A percentile compares a stretch with the other conserved stretches of the same genome.
Evolutionary conservation across 1,139 yeast genomes (phyloP).

Genomic region (Sporopachydermia cereana): DNA sequence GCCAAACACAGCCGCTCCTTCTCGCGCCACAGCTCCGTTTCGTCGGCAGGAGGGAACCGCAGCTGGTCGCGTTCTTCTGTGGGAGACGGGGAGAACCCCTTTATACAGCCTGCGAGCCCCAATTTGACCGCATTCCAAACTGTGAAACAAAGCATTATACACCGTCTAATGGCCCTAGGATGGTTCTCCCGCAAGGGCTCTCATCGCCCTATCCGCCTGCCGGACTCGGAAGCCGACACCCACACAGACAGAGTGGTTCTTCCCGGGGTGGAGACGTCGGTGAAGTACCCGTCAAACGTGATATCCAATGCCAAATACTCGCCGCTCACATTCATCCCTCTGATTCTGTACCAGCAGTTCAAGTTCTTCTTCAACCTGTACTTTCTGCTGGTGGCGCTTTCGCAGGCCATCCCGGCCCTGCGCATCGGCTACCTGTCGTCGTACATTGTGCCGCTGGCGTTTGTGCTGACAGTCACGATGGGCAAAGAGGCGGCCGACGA

Average conservation of each 20-base stretch:
- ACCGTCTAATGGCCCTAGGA: not conserved
- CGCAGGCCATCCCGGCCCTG: constrained; percentile 85
- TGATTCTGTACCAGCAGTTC: constrained; percentile 88
- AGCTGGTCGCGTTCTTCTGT: not conserved
- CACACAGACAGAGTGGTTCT: not conserved
- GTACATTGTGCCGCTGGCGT: constrained; percentile 86
- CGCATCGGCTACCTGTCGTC: constrained; percentile 91
- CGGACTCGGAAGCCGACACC: not conserved
- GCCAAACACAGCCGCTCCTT: not conserved
- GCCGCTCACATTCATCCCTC: constrained; percentile 77
- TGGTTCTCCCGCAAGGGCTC: not conserved
- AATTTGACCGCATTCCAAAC: too few relatives aligned
- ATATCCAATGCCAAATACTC: constrained; percentile 92
- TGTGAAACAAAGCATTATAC: too few relatives aligned
- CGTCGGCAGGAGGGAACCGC: not conserved
- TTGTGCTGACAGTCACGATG: constrained; percentile 89
- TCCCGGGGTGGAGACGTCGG: not conserved
- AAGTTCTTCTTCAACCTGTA: constrained; percentile 91
- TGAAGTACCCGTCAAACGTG: constrained; percentile 60
- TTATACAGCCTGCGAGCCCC: not conserved
- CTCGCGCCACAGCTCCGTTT: not conserved
- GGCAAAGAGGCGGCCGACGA: constrained; percentile 93
- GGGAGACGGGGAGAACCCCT: not conserved
- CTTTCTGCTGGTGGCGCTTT: constrained; percentile 82
- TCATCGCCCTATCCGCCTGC: not conserved